Conservation (phyloP, 2,329 filamentous ascomycete species). For the Emmonsiellopsis sp. region DNA sequence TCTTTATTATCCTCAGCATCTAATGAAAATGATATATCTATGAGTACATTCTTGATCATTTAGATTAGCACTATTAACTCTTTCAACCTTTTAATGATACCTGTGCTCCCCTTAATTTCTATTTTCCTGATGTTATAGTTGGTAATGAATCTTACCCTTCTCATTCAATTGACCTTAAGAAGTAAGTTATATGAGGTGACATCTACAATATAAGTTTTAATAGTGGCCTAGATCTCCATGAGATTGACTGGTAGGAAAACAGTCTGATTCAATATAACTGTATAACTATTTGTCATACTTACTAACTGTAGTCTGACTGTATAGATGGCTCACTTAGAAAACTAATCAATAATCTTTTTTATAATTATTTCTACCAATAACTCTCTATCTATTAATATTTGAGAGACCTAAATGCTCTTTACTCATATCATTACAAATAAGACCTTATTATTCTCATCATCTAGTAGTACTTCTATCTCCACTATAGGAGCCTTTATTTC, state of each 20-base stretch:
- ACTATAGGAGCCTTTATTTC: not conserved
- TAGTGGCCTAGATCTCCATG: too few species aligned
- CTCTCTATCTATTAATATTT: not conserved
- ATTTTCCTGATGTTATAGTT: not conserved
- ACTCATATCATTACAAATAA: not conserved
- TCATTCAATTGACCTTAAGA: too few species aligned
- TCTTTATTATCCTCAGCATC: accelerated
- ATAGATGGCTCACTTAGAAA: too few species aligned
- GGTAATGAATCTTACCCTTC: not conserved
- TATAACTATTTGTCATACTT: too few species aligned
- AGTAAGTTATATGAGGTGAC: too few species aligned
- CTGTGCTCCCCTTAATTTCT: not conserved
- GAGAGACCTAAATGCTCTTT: not conserved
- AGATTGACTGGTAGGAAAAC: too few species aligned
- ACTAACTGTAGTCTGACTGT: too few species aligned
- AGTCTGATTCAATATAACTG: too few species aligned
- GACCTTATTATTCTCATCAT: not conserved
- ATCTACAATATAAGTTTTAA: too few species aligned
- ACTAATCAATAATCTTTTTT: not conserved
- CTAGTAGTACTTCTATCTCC: not conserved
- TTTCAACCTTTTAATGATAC: not conserved
- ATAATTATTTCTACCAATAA: not conserved
- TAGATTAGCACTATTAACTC: not conserved
- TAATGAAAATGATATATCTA: too few species aligned
- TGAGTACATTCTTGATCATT: too few species aligned